Base-by-base conservation (phyloP, 2,329 filamentous ascomycete species). In the Beauveria sp. region DNA sequence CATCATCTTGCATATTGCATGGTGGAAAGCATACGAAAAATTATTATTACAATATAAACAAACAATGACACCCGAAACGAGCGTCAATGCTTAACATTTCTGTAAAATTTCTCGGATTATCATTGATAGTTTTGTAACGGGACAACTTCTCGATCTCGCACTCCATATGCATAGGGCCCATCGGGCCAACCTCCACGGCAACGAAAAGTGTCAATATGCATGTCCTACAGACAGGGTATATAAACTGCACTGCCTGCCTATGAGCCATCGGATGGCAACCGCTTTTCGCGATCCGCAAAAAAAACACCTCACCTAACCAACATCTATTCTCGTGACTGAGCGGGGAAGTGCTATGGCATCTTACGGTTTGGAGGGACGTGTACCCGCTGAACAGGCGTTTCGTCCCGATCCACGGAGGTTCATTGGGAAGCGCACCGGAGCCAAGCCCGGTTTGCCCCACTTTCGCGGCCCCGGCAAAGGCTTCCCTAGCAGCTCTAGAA, bases 371-470 rank as follows among this genome's bases (percentile, higher is more conserved):
- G 26, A 28, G 58, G 58, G 22, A 60, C 8, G 38, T 16, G 58
- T 47, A 60, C 50, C 50, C 58, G 58, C 16, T 9, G 9, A 54
- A 26, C 5, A 46, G 47, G 49, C 20, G 22, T 47, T 54, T 54
- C 42, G n/a, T 40, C 58, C 58, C 58, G 58, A 60, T 47, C 42
- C 40, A 20, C 58, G 50, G 50, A 60, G 42, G 14, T 53, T 10
- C 28, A 53, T n/a, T 20, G 58, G 26, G 3, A 20, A 16, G 49
- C 50, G 34, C 50, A 60, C 42, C 58, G 58, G 58, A 60, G 28
- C 50, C 2, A 5, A 47, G 57, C 20, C 58, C 58, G 58, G 58
- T n/a, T 45, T 5, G 45, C 58, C 59, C 59, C 51, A 56, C 59
- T 56, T 38, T 40, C 18, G 49, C 58, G 58, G 58, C 50, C 46